These are phyloP conservation scores for Dendrothele bispora DNA, from an alignment of 768 basidiomycete genomes.

Conservation along the genomic window DNA sequence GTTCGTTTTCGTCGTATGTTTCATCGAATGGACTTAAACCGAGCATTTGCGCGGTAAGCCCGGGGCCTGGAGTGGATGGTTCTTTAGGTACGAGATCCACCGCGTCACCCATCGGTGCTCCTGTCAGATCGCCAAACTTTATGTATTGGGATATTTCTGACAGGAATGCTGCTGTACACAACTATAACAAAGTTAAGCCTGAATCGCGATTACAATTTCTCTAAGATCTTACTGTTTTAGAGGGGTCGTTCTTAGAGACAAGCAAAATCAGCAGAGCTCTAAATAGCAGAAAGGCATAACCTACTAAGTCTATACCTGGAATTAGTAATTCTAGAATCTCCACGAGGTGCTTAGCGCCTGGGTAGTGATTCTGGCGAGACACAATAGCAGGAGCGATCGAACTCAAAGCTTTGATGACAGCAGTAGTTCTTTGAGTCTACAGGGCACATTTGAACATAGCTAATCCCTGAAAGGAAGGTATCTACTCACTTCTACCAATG, in stretches of 20 bases:
- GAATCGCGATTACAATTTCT: neutral
- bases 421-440: slow-evolving; percentile 81
- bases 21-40: slow-evolving; percentile 33
- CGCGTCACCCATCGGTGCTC: slow-evolving; percentile 27
- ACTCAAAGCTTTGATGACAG: slow-evolving; percentile 83
- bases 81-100: slow-evolving; percentile 29
- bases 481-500: slow-evolving; percentile 70
- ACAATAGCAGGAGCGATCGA: slow-evolving; percentile 80
- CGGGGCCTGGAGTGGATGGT: slow-evolving; percentile 27
- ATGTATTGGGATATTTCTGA: slow-evolving; percentile 75
- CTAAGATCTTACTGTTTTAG: slow-evolving; percentile 59
- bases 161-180: slow-evolving; percentile 76
- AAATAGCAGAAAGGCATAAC: slow-evolving; percentile 19
- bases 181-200: slow-evolving; percentile 37
- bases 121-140: slow-evolving; percentile 65
- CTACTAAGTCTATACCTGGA: slow-evolving; percentile 83
- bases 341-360: slow-evolving; percentile 79
- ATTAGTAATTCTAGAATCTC: slow-evolving; percentile 79
- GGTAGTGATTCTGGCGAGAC: slow-evolving; percentile 76
- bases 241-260: slow-evolving; percentile 63
- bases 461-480: neutral
- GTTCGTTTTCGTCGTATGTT: slow-evolving; percentile 40
- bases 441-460: slow-evolving; percentile 7
- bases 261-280: slow-evolving; percentile 4
- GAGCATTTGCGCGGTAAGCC: slow-evolving; percentile 6